phyloP scores from a whole-genome alignment of 805 yeast genomes.

The Diddensiella caesifluorescens region DNA sequence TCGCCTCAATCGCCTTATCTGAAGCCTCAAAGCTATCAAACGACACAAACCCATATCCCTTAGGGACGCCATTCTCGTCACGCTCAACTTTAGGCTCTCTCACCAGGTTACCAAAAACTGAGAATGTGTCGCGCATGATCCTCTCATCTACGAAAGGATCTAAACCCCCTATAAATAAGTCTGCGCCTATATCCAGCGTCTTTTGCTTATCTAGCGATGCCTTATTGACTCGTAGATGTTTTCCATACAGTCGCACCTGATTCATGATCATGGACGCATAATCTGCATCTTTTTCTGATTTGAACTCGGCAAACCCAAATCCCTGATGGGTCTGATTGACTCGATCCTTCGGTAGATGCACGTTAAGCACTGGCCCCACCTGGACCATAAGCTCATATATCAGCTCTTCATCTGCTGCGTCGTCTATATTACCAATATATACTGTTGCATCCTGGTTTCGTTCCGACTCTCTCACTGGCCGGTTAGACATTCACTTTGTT shows the following conservation, averaged over 20 bases:
- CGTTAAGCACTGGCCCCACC: conserved; percentile 66
- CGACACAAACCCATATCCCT: conserved; percentile 62
- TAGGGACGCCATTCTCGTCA: conserved; percentile 46
- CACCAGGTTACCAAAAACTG: conserved; percentile 60
- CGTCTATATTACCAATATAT: conserved; percentile 79
- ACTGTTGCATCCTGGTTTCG: conserved; percentile 59
- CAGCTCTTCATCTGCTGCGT: conserved; percentile 62
- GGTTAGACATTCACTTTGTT: background rate
- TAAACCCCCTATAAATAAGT: conserved; percentile 63
- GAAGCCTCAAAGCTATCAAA: conserved; percentile 61
- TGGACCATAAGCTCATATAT: conserved; percentile 81
- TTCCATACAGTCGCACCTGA: conserved; percentile 58
- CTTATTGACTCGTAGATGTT: conserved; percentile 52
- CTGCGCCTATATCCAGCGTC: conserved; percentile 50
- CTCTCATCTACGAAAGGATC: conserved; percentile 61
- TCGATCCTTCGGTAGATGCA: conserved; percentile 77
- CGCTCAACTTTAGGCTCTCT: conserved; percentile 47
- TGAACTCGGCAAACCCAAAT: conserved; percentile 79
- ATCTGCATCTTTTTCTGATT: conserved; percentile 54
- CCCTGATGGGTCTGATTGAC: conserved; percentile 71
- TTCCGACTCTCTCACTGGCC: conserved; percentile 36
- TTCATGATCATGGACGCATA: conserved; percentile 58
- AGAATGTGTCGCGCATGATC: conserved; percentile 51
- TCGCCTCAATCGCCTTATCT: conserved; percentile 62
- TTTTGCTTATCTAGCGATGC: conserved; percentile 35